Evolutionary conservation across 352 stramenopile genomes (phyloP).

Genomic region (Phytophthora aleatoria): DNA sequence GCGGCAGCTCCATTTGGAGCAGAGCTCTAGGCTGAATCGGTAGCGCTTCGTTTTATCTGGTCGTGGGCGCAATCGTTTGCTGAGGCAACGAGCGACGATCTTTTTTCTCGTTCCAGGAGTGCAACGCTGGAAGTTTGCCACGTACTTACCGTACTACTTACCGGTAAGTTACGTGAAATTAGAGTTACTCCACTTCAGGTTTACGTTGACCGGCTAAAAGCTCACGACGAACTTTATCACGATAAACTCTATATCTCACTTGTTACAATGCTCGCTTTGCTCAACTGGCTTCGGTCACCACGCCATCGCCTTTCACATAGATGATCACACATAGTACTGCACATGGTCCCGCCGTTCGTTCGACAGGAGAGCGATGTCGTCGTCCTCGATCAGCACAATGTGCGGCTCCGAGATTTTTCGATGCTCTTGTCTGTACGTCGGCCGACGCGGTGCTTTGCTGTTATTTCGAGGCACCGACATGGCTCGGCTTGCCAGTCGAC

Average conservation of each 20-base stretch:
- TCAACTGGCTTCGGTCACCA: not conserved
- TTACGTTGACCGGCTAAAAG: not conserved
- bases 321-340: conserved; percentile 25
- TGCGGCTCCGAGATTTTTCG: conserved; percentile 18
- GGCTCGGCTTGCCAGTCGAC: conserved; percentile 4
- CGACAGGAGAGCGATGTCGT: conserved; percentile 33
- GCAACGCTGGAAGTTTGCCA: not conserved
- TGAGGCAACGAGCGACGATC: conserved; percentile 7
- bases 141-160: not conserved
- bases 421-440: not conserved
- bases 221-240: not conserved
- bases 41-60: not conserved
- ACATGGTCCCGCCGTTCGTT: conserved; percentile 27
- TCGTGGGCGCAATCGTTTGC: not conserved
- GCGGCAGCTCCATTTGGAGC: not conserved
- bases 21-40: not conserved
- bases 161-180: not conserved
- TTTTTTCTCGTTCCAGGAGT: not conserved
- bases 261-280: conserved; percentile 14
- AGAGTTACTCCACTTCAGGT: not conserved
- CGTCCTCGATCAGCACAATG: conserved; percentile 28
- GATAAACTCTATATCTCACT: conserved; percentile 15
- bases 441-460: conserved; percentile 6
- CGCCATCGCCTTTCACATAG: conserved; percentile 3
- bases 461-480: conserved; percentile 23